Conservation (phyloP, 73 alveolate species). For the Paramecium biaurelia region DNA sequence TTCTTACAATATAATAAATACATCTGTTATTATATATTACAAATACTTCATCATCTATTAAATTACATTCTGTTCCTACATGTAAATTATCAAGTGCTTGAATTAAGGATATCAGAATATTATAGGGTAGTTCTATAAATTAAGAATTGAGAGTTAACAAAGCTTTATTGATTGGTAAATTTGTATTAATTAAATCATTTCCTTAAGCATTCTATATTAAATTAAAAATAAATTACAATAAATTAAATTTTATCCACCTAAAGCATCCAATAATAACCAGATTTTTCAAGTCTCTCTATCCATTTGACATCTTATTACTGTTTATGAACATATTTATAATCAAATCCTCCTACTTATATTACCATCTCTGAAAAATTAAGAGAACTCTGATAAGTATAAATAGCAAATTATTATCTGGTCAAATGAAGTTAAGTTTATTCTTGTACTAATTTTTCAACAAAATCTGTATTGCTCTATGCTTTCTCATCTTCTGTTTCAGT, state of each 20-base stretch:
- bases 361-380: not conserved
- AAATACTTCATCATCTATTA: not conserved
- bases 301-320: not conserved
- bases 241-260: not conserved
- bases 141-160: not conserved
- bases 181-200: not conserved
- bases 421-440: not conserved
- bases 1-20: constrained; percentile 2
- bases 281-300: not conserved
- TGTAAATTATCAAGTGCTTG: not conserved
- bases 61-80: not conserved
- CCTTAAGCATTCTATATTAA: not conserved
- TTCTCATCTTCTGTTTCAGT: not conserved
- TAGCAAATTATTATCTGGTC: constrained; percentile 35
- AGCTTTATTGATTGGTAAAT: not conserved
- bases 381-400: not conserved
- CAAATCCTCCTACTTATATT: constrained; percentile 43
- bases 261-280: constrained; percentile 49
- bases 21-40: not conserved
- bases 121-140: constrained; percentile 11
- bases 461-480: not conserved
- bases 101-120: not conserved
- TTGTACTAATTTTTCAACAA: constrained; percentile 15
- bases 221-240: not conserved
- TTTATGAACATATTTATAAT: constrained; percentile 17